Evolutionary conservation across 257 asterid genomes (phyloP), one percentile per base, ranked within the genome.

Genomic region (Galeopsis tetrahit): DNA sequence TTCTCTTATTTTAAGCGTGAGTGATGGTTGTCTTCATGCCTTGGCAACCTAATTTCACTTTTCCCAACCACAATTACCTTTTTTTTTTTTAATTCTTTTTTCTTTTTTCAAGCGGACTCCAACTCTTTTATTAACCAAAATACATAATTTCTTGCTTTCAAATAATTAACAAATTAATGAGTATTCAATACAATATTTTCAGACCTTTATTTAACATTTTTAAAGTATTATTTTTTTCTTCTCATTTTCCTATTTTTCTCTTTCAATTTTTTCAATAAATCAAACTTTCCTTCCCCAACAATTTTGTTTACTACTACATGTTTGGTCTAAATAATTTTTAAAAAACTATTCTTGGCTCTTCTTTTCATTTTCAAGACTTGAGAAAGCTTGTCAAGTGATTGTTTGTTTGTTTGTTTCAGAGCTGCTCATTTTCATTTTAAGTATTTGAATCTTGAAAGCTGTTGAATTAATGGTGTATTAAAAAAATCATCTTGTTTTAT

Each of bases 11-110:
- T 63, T 66, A 68, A 85, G 80, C 76, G 83, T 74, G 70, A 83
- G 80, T 76, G 73, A 80, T 78, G 83, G 97, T 76, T 85, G 89
- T 88, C 89, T 85, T 85, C 89, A 80, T 85, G 92, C 88, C 87
- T 83, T 85, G 92, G 84, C 96, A 88, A 90, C 97, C 97, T 88
- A 90, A 92, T 90, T 88, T 88, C 95, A 88, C 98, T 85, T 88
- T 92, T 89, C 91, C 98, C 94, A 89, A 85, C 96, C 68, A 85
- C 82, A 85, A 86, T 77, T 82, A 77, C 56, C 67, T 77, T 51
- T 48, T 63, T 51, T 48, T 63, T 21, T 21, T 76, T 68, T 46
- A 38, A 33, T 8, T 21, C 28, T 7, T 76, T 46, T 9, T 57
- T 4, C 9, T 44, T 61, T 56, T 56, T 17, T 82, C 73, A 65